These are phyloP conservation scores for Ustilago bromivora DNA, from an alignment of 1,284 basidiomycete species.

Conservation along the genomic window DNA sequence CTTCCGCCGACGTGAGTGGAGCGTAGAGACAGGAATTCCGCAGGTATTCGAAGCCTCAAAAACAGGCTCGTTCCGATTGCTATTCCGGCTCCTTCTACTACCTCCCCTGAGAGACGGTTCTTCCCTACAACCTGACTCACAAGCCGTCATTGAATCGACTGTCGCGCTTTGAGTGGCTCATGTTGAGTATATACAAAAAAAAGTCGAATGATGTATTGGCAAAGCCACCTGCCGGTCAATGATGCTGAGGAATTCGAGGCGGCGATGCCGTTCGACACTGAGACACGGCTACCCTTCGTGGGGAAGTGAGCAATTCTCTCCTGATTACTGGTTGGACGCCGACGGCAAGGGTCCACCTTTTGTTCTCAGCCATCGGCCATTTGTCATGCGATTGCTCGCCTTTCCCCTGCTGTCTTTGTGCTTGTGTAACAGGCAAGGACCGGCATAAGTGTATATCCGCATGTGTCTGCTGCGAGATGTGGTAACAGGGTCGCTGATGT, in stretches of 20 bases:
- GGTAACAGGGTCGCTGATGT: not conserved
- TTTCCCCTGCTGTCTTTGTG: not conserved
- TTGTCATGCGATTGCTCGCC: not conserved
- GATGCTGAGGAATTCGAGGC: not conserved
- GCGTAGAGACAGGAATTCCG: not conserved
- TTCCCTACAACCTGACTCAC: not conserved
- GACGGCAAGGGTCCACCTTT: not conserved
- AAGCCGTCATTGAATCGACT: not conserved
- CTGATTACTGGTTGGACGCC: slow-evolving; percentile 4
- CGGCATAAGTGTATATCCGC: not conserved
- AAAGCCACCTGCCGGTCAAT: slow-evolving; percentile 16
- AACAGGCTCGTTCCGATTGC: not conserved
- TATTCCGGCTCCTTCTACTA: not conserved
- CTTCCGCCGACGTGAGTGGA: not conserved
- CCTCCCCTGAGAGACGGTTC: not conserved
- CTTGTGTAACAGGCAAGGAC: not conserved
- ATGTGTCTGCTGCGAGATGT: not conserved
- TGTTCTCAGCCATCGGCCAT: not conserved
- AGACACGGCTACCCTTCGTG: not conserved
- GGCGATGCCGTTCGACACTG: not conserved
- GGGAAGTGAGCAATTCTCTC: not conserved
- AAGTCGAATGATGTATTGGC: slow-evolving; percentile 15
- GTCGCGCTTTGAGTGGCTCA: not conserved
- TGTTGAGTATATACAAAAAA: not conserved
- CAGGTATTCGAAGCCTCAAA: not conserved